Conservation (phyloP, 2,329 filamentous ascomycete genomes). For the Dothistroma pini region DNA sequence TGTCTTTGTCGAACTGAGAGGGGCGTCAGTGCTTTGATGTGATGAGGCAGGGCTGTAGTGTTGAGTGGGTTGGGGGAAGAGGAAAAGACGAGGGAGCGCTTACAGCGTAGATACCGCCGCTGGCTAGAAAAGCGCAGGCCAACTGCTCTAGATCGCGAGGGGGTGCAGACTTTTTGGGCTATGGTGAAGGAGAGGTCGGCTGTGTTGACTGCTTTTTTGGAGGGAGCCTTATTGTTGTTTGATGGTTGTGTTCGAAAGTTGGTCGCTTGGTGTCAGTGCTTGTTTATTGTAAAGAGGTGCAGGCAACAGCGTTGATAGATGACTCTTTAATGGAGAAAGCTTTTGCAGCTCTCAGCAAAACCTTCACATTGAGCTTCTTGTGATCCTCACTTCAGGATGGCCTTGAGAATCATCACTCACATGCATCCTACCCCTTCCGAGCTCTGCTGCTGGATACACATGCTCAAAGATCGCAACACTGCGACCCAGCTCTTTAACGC, state of each 20-base stretch:
- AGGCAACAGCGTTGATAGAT: background rate
- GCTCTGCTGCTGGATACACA: background rate
- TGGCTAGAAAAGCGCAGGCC: conserved; percentile 20
- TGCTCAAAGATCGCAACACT: background rate
- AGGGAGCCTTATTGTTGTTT: background rate
- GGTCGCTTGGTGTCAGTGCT: background rate
- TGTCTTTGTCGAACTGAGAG: conserved; percentile 17
- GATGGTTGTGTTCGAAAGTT: background rate
- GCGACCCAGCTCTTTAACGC: background rate
- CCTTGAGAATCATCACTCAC: background rate
- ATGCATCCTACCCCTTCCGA: background rate
- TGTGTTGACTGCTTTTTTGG: conserved; percentile 6
- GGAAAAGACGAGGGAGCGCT: too few species aligned
- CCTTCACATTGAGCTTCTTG: background rate
- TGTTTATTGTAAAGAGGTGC: background rate
- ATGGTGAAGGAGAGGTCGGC: conserved; percentile 17
- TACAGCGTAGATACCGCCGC: background rate
- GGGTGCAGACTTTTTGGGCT: conserved; percentile 20
- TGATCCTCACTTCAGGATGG: background rate
- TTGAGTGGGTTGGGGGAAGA: too few species aligned
- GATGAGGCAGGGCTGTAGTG: too few species aligned
- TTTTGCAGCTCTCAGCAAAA: background rate
- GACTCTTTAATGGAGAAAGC: background rate
- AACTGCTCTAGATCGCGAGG: conserved; percentile 21
- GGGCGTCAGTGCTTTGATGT: too few species aligned